Conservation (phyloP, 1,284 basidiomycete genomes). For the Ceratobasidium sp. region DNA sequence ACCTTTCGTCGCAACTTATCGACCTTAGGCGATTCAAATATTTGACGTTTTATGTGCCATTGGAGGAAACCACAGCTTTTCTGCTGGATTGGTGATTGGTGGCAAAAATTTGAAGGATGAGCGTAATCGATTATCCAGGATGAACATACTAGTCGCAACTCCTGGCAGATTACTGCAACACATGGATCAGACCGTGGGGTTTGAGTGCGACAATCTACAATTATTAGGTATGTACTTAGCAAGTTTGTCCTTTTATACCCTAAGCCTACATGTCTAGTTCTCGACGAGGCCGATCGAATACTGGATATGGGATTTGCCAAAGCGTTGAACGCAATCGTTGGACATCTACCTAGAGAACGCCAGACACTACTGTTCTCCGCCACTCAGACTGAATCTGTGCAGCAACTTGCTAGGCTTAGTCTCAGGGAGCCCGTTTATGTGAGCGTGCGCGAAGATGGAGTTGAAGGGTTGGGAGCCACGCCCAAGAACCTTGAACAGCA, state of each 20-base stretch:
- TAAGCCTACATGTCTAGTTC: slow-evolving; percentile 67
- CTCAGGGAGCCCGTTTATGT: slow-evolving; percentile 88
- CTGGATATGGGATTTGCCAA: slow-evolving; percentile 96
- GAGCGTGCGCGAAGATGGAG: slow-evolving; percentile 66
- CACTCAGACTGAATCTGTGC: slow-evolving; percentile 93
- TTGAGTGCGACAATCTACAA: slow-evolving; percentile 92
- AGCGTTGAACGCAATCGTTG: slow-evolving; percentile 90
- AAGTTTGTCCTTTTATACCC: not conserved
- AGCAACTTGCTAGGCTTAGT: slow-evolving; percentile 91
- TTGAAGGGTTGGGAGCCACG: slow-evolving; percentile 62
- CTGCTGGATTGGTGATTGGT: slow-evolving; percentile 95
- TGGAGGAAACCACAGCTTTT: slow-evolving; percentile 92
- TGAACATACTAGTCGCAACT: slow-evolving; percentile 98
- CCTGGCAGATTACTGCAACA: slow-evolving; percentile 96
- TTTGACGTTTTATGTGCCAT: slow-evolving; percentile 96
- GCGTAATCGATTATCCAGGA: slow-evolving; percentile 85
- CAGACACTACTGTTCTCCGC: slow-evolving; percentile 98
- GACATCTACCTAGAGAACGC: slow-evolving; percentile 86
- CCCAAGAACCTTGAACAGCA: slow-evolving; percentile 89
- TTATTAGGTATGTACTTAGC: slow-evolving; percentile 76
- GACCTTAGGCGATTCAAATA: slow-evolving; percentile 89
- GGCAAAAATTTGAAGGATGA: slow-evolving; percentile 98
- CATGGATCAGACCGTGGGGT: slow-evolving; percentile 97
- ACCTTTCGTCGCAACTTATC: not conserved
- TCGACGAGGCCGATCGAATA: slow-evolving; percentile 97